These are phyloP conservation scores for Filosporella fistucella DNA, from an alignment of 495 filamentous ascomycete genomes.

Conservation along the genomic window DNA sequence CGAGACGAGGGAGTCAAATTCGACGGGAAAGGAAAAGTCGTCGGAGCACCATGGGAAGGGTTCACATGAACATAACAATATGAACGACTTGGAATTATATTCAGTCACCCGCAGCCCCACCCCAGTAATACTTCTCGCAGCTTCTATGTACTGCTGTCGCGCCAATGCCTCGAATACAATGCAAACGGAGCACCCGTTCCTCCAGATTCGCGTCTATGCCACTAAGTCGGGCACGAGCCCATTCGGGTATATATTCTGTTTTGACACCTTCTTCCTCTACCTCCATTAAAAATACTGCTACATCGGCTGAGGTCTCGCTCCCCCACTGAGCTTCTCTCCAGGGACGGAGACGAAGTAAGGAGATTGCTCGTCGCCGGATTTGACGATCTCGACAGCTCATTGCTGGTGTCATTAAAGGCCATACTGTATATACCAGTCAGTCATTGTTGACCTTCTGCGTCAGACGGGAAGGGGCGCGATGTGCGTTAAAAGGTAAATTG, in stretches of 20 bases:
- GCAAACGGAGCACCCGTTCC: neutral
- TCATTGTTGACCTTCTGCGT: too few species aligned
- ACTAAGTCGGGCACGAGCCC: neutral
- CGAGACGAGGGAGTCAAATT: slow-evolving; percentile 44
- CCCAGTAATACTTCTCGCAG: neutral
- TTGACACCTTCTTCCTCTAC: slow-evolving; percentile 6
- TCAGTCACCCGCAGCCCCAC: too few species aligned
- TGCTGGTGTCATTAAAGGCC: neutral
- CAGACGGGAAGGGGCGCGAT: too few species aligned
- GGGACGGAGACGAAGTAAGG: neutral
- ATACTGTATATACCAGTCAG: too few species aligned
- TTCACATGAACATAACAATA: slow-evolving; percentile 7
- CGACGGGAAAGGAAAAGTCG: slow-evolving; percentile 30
- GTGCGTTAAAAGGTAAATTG: too few species aligned
- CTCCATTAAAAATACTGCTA: slow-evolving; percentile 2
- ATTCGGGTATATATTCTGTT: slow-evolving; percentile 4
- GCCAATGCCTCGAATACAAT: neutral
- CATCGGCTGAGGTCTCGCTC: neutral
- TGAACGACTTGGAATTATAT: neutral
- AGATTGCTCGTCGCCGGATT: slow-evolving; percentile 1
- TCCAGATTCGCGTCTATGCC: slow-evolving; percentile 1
- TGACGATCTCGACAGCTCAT: slow-evolving; percentile 2
- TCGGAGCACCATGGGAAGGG: slow-evolving; percentile 13
- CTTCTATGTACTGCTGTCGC: neutral
- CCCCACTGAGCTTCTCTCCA: slow-evolving; percentile 5